Percentiles rank a stretch among this genome's conserved stretches.
Evolutionary conservation across 2,329 filamentous ascomycete species (phyloP).

Genomic region (Claviceps sp.): DNA sequence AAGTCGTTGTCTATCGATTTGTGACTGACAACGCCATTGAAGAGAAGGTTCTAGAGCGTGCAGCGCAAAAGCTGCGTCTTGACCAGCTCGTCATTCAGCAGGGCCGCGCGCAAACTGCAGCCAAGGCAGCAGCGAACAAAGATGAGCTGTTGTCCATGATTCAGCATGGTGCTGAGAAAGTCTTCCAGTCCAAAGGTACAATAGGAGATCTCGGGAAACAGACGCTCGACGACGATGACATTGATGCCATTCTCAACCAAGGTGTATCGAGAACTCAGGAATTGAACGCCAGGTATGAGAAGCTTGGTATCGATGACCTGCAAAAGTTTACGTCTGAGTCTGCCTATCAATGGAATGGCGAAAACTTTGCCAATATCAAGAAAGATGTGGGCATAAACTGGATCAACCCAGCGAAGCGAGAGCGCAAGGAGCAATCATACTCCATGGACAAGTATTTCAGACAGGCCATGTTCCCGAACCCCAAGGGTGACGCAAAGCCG

Average conservation of each 20-base stretch:
- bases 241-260: slow-evolving; percentile 73
- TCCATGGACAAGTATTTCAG: slow-evolving; percentile 99
- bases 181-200: slow-evolving; percentile 65
- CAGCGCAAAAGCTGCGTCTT: slow-evolving; percentile 88
- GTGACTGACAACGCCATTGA: slow-evolving; percentile 97
- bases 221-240: slow-evolving; percentile 72
- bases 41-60: slow-evolving; percentile 92
- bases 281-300: slow-evolving; percentile 89
- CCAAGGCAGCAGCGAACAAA: slow-evolving; percentile 86
- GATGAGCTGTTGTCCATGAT: slow-evolving; percentile 97
- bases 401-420: slow-evolving; percentile 98
- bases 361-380: slow-evolving; percentile 84
- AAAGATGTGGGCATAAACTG: slow-evolving; percentile 87
- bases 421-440: slow-evolving; percentile 95
- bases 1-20: slow-evolving; percentile 92
- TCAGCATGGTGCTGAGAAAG: slow-evolving; percentile 91
- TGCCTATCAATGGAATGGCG: slow-evolving; percentile 97
- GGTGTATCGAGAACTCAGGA: slow-evolving; percentile 83
- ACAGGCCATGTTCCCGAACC: slow-evolving; percentile 65
- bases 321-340: slow-evolving; percentile 97
- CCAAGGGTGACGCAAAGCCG: slow-evolving; percentile 79
- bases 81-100: slow-evolving; percentile 98
- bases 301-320: slow-evolving; percentile 88
- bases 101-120: slow-evolving; percentile 79
- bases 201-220: slow-evolving; percentile 46